These are phyloP conservation scores for Podosphaera xanthii DNA, from an alignment of 2,329 filamentous ascomycete species.

Conservation along the genomic window DNA sequence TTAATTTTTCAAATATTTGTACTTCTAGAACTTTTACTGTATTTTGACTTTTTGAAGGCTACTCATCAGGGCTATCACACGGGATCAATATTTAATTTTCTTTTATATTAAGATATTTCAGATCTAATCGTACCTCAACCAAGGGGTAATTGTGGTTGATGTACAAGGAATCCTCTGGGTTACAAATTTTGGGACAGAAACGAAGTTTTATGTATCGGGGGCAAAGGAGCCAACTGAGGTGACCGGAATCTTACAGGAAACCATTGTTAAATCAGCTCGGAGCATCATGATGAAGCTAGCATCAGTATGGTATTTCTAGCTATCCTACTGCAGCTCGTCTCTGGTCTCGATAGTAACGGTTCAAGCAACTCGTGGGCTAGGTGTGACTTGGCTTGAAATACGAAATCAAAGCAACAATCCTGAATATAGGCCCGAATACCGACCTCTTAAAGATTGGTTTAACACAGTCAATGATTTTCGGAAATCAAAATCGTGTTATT, in stretches of 20 bases:
- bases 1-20: too few species aligned
- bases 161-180: too few species aligned
- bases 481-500: constrained; percentile 8
- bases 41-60: too few species aligned
- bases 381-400: constrained; percentile 9
- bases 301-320: constrained; percentile 6
- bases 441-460: background rate
- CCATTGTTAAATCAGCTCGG: too few species aligned
- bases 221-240: too few species aligned
- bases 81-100: too few species aligned
- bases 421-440: constrained; percentile 7
- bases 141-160: background rate
- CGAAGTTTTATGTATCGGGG: too few species aligned
- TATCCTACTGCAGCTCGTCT: constrained; percentile 5
- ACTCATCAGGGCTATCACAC: too few species aligned
- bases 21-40: too few species aligned
- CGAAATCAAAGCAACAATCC: constrained; percentile 7
- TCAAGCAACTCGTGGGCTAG: constrained; percentile 11
- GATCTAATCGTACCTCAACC: background rate
- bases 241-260: too few species aligned
- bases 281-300: too few species aligned
- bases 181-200: too few species aligned
- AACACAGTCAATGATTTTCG: constrained; percentile 4
- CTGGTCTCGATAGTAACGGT: constrained; percentile 11
- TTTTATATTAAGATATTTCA: background rate